Base-by-base conservation (phyloP, 345 rosid genomes). In the Citrus sp. region DNA sequence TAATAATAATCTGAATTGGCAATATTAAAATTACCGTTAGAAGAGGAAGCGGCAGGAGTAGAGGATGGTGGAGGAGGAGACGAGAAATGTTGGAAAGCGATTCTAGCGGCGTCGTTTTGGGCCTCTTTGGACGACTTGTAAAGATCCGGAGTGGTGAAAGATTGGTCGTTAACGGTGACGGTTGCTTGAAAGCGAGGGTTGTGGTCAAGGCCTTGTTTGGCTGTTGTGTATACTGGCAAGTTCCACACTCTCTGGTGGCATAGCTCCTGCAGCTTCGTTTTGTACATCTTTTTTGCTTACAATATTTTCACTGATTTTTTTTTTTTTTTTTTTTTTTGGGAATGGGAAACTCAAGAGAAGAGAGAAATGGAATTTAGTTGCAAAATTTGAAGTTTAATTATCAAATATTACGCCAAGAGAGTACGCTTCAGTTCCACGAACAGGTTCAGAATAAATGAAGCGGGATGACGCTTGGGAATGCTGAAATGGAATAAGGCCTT, bases 21-120 rank as follows among this genome's bases (percentile, higher is more conserved):
- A 21, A 16, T n/a, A 9, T 5, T 9, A 2, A 69, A 22, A 54
- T 30, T 72, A 72, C 65, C 51, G 1, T 3, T 6, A 76, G 63
- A 76, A 32, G 72, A 24, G 12, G 54, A 34, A 32, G 35, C 7
- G 13, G 24, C 1, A 8, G 2, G 28, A 51, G 4, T 13, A 4
- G 25, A 5, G 3, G 67, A 25, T 21, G 51, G 38, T 19, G 70
- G 34, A 3, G 65, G 19, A 9, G 81, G 19, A 12, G 84, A 21
- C 1, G 81, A 62, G 81, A 86, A 75, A 54, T 82, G 78, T 13
- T 40, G 63, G 32, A 79, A 35, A 30, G 93, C 93, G 73, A 81
- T 46, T 9, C 59, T 62, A 9, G 91, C 93, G 16, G 87, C 90
- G 5, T 84, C 80, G 49, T 86, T 88, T 28, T 89, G 91, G 4